Evolutionary conservation across 2,329 filamentous ascomycete genomes (phyloP), one percentile per base, ranked within the genome.

Genomic region (Decorospora gaudefroyi): DNA sequence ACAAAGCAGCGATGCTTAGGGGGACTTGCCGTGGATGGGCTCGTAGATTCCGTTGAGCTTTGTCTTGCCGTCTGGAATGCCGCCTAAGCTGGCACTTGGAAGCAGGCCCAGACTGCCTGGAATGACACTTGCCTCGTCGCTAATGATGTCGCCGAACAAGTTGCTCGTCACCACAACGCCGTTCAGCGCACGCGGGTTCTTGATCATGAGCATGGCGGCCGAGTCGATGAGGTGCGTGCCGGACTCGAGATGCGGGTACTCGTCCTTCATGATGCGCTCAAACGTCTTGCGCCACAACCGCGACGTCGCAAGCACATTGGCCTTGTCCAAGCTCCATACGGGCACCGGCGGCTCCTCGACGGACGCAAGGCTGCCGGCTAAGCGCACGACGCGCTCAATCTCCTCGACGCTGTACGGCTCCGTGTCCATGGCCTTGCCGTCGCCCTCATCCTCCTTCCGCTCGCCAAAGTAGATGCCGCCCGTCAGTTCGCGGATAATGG

Each of bases 171-270:
- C 85, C 32, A 97, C 82, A 23, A 97, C 84, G 40, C 92, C 93
- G 70, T 96, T 97, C 39, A 97, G 78, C 15, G 84, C 82, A 8
- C 85, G 79, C 7, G 92, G 92, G 74, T 91, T 92, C 85, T 95
- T 96, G 67, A 97, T 82, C 87, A 97, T 90, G 60, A 96, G 78
- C 91, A 97, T 96, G 55, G 92, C 92, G n/a, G 92, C 92, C 43
- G 84, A 89, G 75, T 97, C 92, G 68, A 97, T 96, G 36, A 97
- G 81, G 70, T 97, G 91, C 71, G 96, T 92, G 55, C 85, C 83
- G 29, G 95, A 75, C 76, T 88, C 82, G 31, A 96, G 74, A 69
- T 92, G 83, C 2, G 92, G 90, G 76, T 95, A 97, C 78, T 96
- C 92, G 56, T 85, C 85, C 58, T 79, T 81, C 80, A 96, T 92